Percentiles rank a stretch among this genome's conserved stretches.
Evolutionary conservation across 768 basidiomycete genomes (phyloP).

Genomic region (Rossbeevera mucosa): DNA sequence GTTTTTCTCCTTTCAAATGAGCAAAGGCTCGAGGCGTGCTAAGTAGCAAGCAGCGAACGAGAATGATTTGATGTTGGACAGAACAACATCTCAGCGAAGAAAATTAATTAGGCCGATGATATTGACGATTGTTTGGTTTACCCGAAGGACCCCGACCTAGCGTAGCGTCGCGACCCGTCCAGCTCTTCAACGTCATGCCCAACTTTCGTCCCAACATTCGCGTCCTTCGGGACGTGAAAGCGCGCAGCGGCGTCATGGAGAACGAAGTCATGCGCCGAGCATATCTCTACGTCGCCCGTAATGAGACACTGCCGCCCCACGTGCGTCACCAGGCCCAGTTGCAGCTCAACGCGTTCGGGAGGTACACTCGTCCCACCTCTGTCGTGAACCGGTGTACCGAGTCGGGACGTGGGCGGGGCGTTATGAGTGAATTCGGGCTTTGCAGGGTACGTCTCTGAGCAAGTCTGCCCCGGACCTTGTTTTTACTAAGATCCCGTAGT

Average conservation of each 20-base stretch:
- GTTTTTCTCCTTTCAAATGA: background rate
- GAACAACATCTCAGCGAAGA: too few species aligned
- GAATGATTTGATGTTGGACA: background rate
- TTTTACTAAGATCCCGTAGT: slow-evolving; percentile 41
- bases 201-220: slow-evolving; percentile 39
- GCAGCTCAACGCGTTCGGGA: slow-evolving; percentile 83
- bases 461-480: background rate
- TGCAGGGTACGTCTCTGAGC: slow-evolving; percentile 54
- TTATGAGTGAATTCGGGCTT: slow-evolving; percentile 85
- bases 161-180: too few species aligned
- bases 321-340: slow-evolving; percentile 92
- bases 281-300: slow-evolving; percentile 90
- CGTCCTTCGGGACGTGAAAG: slow-evolving; percentile 75
- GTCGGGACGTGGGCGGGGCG: slow-evolving; percentile 80
- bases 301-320: slow-evolving; percentile 81
- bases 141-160: background rate
- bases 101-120: too few species aligned
- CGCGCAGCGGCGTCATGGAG: slow-evolving; percentile 61
- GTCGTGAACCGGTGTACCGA: slow-evolving; percentile 88
- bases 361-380: slow-evolving; percentile 77
- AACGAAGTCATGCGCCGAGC: slow-evolving; percentile 84
- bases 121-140: slow-evolving; percentile 27
- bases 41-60: background rate
- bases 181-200: too few species aligned
- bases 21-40: background rate